A percentile compares a stretch with the other conserved stretches of the same genome.
These are phyloP conservation scores for Hibiscus mutabilis DNA, from an alignment of 345 rosid species.

Conservation along the genomic window DNA sequence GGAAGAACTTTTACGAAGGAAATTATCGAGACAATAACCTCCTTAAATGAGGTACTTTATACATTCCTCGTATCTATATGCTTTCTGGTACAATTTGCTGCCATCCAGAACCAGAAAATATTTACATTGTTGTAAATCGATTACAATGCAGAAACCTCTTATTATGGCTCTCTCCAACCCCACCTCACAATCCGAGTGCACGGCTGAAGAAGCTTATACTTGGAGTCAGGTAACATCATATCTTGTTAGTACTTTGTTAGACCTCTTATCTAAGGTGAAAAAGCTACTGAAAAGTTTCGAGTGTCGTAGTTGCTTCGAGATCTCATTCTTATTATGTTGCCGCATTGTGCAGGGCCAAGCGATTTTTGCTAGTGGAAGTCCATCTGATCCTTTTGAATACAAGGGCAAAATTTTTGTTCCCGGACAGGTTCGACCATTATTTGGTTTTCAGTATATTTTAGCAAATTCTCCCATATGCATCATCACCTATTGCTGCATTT, in stretches of 20 bases:
- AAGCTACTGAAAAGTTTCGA: not conserved
- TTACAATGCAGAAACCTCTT: conserved; percentile 65
- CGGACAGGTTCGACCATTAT: conserved; percentile 61
- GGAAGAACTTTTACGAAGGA: conserved; percentile 87
- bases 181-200: conserved; percentile 94
- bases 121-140: not conserved
- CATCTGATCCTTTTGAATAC: conserved; percentile 79
- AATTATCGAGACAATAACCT: conserved; percentile 79
- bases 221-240: conserved; percentile 60
- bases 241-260: not conserved
- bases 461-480: not conserved
- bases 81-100: not conserved
- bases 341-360: conserved; percentile 66
- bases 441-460: not conserved
- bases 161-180: conserved; percentile 98
- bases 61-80: not conserved
- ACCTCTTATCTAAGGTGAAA: not conserved
- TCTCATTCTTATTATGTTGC: not conserved
- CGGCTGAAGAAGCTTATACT: conserved; percentile 95
- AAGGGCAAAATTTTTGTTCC: conserved; percentile 63
- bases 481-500: conserved; percentile 3
- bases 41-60: conserved; percentile 63
- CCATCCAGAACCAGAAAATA: not conserved
- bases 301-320: not conserved
- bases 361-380: conserved; percentile 96